phyloP scores from a whole-genome alignment of 2,329 filamentous ascomycete species.

The Knufia fluminis region DNA sequence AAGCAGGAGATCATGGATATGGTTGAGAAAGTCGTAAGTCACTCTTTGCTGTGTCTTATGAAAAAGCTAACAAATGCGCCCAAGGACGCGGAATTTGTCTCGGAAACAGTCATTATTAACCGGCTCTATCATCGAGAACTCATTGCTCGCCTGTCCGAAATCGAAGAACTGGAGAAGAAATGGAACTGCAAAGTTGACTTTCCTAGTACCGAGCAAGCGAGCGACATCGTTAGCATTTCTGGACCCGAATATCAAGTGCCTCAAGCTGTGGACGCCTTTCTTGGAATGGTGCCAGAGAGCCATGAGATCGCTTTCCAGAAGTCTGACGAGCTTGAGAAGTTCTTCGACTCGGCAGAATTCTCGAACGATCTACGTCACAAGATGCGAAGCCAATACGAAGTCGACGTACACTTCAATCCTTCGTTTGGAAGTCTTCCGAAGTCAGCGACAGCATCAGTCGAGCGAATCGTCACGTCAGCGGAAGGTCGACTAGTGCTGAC shows the following conservation, averaged over 20 bases:
- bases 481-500: conserved; percentile 57
- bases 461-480: conserved; percentile 39
- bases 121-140: conserved; percentile 92
- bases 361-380: conserved; percentile 69
- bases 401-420: conserved; percentile 64
- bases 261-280: conserved; percentile 87
- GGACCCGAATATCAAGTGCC: conserved; percentile 98
- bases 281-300: conserved; percentile 95
- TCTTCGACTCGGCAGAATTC: conserved; percentile 74
- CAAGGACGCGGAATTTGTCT: conserved; percentile 90
- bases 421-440: conserved; percentile 26
- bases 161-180: conserved; percentile 94
- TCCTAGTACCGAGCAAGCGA: conserved; percentile 92
- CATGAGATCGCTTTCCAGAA: conserved; percentile 82
- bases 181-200: conserved; percentile 99
- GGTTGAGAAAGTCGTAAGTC: conserved; percentile 81
- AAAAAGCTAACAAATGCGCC: conserved; percentile 16
- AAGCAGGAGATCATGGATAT: conserved; percentile 99
- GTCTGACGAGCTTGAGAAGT: conserved; percentile 65
- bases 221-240: conserved; percentile 89
- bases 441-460: conserved; percentile 25
- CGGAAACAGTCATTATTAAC: conserved; percentile 86
- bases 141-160: conserved; percentile 74
- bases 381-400: conserved; percentile 83
- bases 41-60: conserved; percentile 12